phyloP scores from a whole-genome alignment of 768 basidiomycete species.

The Trametes villosa region DNA sequence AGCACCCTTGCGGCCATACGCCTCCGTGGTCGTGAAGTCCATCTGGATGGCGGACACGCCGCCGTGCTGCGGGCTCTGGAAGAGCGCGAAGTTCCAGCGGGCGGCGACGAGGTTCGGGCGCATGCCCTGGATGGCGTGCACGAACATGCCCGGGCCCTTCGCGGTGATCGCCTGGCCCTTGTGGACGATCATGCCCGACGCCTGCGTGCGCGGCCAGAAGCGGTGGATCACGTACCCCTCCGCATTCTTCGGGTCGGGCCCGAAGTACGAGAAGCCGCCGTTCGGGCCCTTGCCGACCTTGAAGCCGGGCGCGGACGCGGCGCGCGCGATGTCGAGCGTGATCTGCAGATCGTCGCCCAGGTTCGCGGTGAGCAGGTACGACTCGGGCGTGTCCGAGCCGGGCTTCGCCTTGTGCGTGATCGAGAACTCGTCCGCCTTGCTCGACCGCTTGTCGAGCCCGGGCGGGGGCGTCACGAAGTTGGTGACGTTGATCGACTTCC shows the following conservation, averaged over 20 bases:
- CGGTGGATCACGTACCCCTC: conserved; percentile 90
- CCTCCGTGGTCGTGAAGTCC: conserved; percentile 89
- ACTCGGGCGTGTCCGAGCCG: conserved; percentile 67
- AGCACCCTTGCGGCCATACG: conserved; percentile 76
- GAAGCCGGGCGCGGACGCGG: conserved; percentile 78
- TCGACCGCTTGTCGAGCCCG: conserved; percentile 81
- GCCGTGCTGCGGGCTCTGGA: conserved; percentile 74
- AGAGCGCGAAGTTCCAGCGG: conserved; percentile 94
- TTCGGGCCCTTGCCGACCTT: conserved; percentile 88
- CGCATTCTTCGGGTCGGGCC: conserved; percentile 63
- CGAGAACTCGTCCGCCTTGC: conserved; percentile 84
- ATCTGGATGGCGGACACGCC: conserved; percentile 90
- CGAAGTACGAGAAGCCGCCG: conserved; percentile 91
- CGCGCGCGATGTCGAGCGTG: conserved; percentile 71
- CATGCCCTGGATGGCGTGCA: conserved; percentile 99
- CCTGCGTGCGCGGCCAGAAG: conserved; percentile 80
- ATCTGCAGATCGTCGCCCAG: conserved; percentile 81
- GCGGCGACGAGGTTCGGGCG: conserved; percentile 91
- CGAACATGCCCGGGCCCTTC: conserved; percentile 79
- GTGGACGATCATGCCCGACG: conserved; percentile 67
- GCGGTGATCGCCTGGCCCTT: conserved; percentile 62
- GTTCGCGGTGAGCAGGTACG: conserved; percentile 79
- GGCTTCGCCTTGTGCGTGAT: conserved; percentile 67
- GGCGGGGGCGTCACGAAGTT: conserved; percentile 81
- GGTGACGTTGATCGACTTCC: conserved; percentile 87